A percentile compares a stretch with the other conserved stretches of the same genome.
These are phyloP conservation scores for Lathyrus tuberosus DNA, from an alignment of 306 rosid genomes.

Conservation along the genomic window DNA sequence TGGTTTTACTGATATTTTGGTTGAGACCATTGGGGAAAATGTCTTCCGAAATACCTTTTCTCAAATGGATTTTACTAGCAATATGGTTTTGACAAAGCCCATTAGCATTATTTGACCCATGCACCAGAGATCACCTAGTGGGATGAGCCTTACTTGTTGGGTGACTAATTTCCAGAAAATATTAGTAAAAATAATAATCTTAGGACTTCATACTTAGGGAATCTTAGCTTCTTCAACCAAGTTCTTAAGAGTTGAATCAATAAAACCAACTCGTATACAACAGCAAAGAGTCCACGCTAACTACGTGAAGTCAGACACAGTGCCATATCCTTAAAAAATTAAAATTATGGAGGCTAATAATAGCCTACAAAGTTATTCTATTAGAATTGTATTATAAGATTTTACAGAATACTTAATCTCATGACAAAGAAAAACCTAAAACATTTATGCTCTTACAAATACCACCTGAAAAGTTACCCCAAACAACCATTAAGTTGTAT, in stretches of 20 bases:
- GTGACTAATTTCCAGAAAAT: no score
- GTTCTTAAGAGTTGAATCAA: neutral
- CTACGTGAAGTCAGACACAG: neutral
- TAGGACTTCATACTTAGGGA: neutral
- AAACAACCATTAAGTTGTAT: neutral
- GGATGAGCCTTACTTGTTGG: no score
- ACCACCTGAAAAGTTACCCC: slow-evolving; percentile 2
- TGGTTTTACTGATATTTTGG: no score
- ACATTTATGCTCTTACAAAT: no score
- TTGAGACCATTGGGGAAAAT: no score
- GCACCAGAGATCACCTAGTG: no score
- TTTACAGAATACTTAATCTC: neutral
- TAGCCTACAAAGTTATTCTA: neutral
- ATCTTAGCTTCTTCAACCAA: neutral
- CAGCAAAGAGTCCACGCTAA: neutral
- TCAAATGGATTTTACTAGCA: no score
- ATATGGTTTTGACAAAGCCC: no score
- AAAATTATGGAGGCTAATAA: no score
- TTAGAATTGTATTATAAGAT: neutral
- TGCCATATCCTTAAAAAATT: neutral
- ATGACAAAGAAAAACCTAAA: neutral
- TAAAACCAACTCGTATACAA: neutral
- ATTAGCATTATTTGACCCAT: no score
- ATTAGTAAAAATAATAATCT: no score
- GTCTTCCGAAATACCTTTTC: no score